phyloP scores from a whole-genome alignment of 2,329 filamentous ascomycete species.

The Zymoseptoria ardabiliae region DNA sequence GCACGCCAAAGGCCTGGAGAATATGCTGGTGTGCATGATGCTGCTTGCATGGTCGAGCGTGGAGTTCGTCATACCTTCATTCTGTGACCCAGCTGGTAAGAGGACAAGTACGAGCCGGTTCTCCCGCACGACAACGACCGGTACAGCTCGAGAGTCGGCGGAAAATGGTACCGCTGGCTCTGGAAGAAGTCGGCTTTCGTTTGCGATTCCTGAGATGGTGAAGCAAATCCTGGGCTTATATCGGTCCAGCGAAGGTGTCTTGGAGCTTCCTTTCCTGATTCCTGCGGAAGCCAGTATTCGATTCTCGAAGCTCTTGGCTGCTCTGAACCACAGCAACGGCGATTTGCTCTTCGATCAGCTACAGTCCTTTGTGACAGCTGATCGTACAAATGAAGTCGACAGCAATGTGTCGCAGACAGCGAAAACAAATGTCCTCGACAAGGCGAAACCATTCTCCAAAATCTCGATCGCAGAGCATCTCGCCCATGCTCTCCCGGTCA shows the following conservation, averaged over 20 bases:
- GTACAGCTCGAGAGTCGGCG: slow-evolving; percentile 12
- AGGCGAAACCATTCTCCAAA: slow-evolving; percentile 7
- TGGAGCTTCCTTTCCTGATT: slow-evolving; percentile 62
- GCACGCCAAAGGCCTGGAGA: slow-evolving; percentile 91
- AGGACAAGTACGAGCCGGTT: slow-evolving; percentile 18
- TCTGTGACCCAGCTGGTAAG: slow-evolving; percentile 27
- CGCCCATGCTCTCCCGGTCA: slow-evolving; percentile 18
- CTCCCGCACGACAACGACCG: slow-evolving; percentile 19
- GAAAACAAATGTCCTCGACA: not conserved
- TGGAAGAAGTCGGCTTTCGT: slow-evolving; percentile 43
- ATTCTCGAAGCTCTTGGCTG: slow-evolving; percentile 62
- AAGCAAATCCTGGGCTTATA: slow-evolving; percentile 71
- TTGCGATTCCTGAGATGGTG: slow-evolving; percentile 63
- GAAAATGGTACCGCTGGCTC: slow-evolving; percentile 20
- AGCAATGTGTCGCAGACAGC: not conserved
- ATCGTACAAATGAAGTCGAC: not conserved
- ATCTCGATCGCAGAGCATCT: slow-evolving; percentile 17
- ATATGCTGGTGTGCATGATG: slow-evolving; percentile 73
- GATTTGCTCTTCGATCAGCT: slow-evolving; percentile 38
- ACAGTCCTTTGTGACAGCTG: slow-evolving; percentile 2
- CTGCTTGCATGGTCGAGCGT: slow-evolving; percentile 77
- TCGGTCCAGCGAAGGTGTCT: slow-evolving; percentile 51
- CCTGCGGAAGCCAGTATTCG: slow-evolving; percentile 67
- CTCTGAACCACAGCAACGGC: slow-evolving; percentile 59
- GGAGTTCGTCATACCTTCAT: slow-evolving; percentile 62